Conservation (phyloP, 495 filamentous ascomycete species). For the Aspergillus nanangensis region DNA sequence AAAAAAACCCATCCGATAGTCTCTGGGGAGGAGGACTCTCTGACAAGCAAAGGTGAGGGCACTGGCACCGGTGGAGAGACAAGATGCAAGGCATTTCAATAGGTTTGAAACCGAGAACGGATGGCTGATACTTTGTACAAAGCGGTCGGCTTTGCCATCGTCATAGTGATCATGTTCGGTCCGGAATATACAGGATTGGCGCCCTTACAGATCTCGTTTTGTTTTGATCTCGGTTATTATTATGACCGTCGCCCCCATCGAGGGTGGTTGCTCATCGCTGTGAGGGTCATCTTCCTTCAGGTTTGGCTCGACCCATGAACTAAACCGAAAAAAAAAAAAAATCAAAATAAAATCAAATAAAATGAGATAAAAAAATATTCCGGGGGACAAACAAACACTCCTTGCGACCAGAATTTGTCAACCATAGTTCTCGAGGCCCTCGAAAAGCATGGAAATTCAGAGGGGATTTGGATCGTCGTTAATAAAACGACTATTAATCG, state of each 20-base stretch:
- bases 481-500: too few relatives aligned
- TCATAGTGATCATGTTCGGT: neutral
- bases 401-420: too few relatives aligned
- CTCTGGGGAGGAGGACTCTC: neutral
- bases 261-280: too few relatives aligned
- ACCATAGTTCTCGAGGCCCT: too few relatives aligned
- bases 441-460: too few relatives aligned
- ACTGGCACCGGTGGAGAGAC: constrained; percentile 10
- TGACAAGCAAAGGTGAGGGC: neutral
- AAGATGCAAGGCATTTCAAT: constrained; percentile 20
- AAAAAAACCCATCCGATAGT: neutral
- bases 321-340: neutral
- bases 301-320: neutral
- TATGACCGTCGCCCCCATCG: too few relatives aligned
- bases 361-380: neutral
- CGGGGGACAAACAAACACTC: too few relatives aligned
- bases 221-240: neutral
- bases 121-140: too few relatives aligned
- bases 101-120: constrained; percentile 16
- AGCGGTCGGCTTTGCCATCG: constrained; percentile 3
- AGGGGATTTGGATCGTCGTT: too few relatives aligned
- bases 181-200: neutral
- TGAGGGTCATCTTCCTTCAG: neutral
- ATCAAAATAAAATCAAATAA: neutral
- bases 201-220: constrained; percentile 1